A percentile compares a stretch with the other conserved stretches of the same genome.
Conservation (phyloP, 257 asterid species). For the Ophiorrhiza pumila region DNA sequence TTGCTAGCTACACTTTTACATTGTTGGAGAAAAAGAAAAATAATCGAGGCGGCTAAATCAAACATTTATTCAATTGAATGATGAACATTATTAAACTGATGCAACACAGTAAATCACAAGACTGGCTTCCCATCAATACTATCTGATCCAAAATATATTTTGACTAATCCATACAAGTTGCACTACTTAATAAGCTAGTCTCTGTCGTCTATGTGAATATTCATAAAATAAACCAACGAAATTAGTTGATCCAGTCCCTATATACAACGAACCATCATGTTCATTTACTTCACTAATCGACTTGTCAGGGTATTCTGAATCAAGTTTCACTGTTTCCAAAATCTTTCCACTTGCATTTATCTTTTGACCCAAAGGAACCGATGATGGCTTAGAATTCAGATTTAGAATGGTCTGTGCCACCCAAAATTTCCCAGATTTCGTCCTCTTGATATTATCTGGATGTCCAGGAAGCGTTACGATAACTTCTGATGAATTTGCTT, state of each 20-base stretch:
- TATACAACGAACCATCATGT: conserved; percentile 3
- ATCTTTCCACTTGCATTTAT: background rate
- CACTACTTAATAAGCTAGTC: no score
- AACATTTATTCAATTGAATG: no score
- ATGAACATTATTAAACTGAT: no score
- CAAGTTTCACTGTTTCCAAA: conserved; percentile 10
- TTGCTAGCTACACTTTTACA: no score
- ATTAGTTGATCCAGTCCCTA: background rate
- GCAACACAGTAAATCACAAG: no score
- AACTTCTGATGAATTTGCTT: conserved; percentile 31
- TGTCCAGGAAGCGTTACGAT: conserved; percentile 28
- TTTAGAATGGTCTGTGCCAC: background rate
- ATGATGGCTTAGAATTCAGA: no score
- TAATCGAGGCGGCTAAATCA: no score
- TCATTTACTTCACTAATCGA: conserved; percentile 4
- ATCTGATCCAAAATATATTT: no score
- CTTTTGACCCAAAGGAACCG: background rate
- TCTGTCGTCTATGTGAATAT: no score
- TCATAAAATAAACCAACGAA: conserved; percentile 10
- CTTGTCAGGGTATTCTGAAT: conserved; percentile 1
- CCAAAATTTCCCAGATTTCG: background rate
- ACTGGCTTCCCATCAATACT: no score
- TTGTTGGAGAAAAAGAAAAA: no score
- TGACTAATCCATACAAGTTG: no score
- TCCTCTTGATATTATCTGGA: conserved; percentile 43